phyloP scores from a whole-genome alignment of 495 filamentous ascomycete genomes.

The Annulohypoxylon bovei region DNA sequence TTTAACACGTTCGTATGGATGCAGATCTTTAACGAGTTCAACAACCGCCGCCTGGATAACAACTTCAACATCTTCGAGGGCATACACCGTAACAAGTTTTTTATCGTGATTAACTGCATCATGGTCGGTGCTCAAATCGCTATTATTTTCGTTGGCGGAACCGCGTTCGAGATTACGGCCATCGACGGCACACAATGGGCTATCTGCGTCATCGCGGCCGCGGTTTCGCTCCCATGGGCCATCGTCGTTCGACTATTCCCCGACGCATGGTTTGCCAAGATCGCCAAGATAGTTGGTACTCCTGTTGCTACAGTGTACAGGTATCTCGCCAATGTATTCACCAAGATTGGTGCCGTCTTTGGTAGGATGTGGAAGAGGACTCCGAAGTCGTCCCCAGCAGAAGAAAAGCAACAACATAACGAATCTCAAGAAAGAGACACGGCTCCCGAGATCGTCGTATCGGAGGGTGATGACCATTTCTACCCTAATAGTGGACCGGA shows the following conservation, averaged over 20 bases:
- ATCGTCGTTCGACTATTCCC: conserved; percentile 79
- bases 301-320: conserved; percentile 40
- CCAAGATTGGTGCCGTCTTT: conserved; percentile 21
- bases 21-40: conserved; percentile 93
- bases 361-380: conserved; percentile 37
- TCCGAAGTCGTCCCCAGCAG: background rate
- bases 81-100: conserved; percentile 80
- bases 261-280: conserved; percentile 57
- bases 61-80: conserved; percentile 91
- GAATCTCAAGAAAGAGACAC: conserved; percentile 4
- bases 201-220: conserved; percentile 75
- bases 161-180: conserved; percentile 70
- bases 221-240: conserved; percentile 75
- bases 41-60: conserved; percentile 78
- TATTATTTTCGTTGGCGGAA: conserved; percentile 81
- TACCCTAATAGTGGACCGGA: conserved; percentile 6
- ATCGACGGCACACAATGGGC: conserved; percentile 78
- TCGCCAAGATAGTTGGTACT: conserved; percentile 30
- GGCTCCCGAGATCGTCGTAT: conserved; percentile 35
- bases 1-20: conserved; percentile 97
- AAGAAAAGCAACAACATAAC: background rate
- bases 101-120: conserved; percentile 80
- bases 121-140: conserved; percentile 85
- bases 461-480: conserved; percentile 8
- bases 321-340: conserved; percentile 17